Base-by-base conservation (phyloP, 2,329 filamentous ascomycete genomes). In the Trichoderma lentiforme region DNA sequence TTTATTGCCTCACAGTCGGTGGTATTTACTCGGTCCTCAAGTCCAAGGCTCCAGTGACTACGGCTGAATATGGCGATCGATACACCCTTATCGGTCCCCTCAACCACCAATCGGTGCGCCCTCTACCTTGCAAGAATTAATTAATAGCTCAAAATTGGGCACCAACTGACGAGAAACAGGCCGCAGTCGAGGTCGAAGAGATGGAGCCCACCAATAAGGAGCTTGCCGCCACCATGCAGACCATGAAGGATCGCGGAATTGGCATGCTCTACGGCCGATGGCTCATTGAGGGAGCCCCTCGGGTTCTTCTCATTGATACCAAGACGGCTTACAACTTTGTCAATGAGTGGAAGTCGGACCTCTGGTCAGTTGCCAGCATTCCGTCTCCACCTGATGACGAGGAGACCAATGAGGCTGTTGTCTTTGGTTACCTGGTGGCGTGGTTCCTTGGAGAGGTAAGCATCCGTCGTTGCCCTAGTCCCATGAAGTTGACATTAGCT, bases 1-100 rank as follows among this genome's bases (percentile, higher is more conserved):
- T 67, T 62, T 26, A 36, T 53, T 61, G n/a, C 32, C 56, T 53
- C 24, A 28, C 61, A 97, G 96, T 99, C 74, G 96, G 96, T 80
- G 96, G 96, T 78, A 99, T 99, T 84, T 99, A 99, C 87, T 98
- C 95, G 18, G 96, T 99, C 76, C 91, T 99, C 84, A 99, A 99
- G 84, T 99, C 96, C 74, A 99, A 99, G 84, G 95, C 96, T 47
- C 95, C 96, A 65, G 96, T 98, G 74, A 98, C 96, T 57, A 98
- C 95, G 1, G 94, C 94, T 73, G 96, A 99, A 83, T 99, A 98
- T 96, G 96, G 96, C 83, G 94, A 97, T 73, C 90, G 94, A 76
- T 99, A 99, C 83, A 97, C 94, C 32, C 89, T 98, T 75, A 95
- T 99, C 81, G 96, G 96, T 2, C 96, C 96, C 72, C 90, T 97